Evolutionary conservation across 371 early-diverging fungal genomes (phyloP).

Genomic region (Mortierella sp.): DNA sequence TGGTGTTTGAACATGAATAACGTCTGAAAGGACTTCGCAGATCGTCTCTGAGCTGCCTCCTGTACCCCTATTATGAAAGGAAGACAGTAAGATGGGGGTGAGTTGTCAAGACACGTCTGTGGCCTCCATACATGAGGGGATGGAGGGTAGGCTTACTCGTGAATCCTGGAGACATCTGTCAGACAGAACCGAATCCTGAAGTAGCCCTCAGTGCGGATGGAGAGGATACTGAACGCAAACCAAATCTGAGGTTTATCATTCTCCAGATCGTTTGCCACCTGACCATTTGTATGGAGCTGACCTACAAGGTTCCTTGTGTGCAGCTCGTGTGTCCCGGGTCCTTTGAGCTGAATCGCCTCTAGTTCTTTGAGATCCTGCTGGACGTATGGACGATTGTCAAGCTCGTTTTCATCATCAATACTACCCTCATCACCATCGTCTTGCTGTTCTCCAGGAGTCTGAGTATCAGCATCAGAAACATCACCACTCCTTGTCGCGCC

Average conservation of each 20-base stretch:
- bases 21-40: constrained; percentile 25
- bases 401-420: constrained; percentile 7
- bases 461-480: not conserved
- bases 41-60: constrained; percentile 19
- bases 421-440: not conserved
- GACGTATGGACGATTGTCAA: constrained; percentile 20
- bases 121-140: too few species aligned
- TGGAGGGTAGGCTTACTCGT: constrained; percentile 16
- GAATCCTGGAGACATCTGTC: constrained; percentile 26
- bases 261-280: constrained; percentile 23
- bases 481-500: not conserved
- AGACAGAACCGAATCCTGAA: constrained; percentile 40
- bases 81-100: too few species aligned
- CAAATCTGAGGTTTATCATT: constrained; percentile 22
- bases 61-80: not conserved
- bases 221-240: constrained; percentile 33
- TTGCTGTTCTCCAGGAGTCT: not conserved
- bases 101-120: too few species aligned
- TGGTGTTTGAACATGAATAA: constrained; percentile 39
- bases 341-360: constrained; percentile 2
- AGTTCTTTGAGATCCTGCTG: constrained; percentile 27
- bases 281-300: constrained; percentile 27
- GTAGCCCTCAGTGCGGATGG: constrained; percentile 35
- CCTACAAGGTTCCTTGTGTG: constrained; percentile 39
- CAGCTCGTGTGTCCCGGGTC: constrained; percentile 12